Evolutionary conservation across 169 alveolate genomes (phyloP).

Genomic region (Cryptosporidium andersoni): DNA sequence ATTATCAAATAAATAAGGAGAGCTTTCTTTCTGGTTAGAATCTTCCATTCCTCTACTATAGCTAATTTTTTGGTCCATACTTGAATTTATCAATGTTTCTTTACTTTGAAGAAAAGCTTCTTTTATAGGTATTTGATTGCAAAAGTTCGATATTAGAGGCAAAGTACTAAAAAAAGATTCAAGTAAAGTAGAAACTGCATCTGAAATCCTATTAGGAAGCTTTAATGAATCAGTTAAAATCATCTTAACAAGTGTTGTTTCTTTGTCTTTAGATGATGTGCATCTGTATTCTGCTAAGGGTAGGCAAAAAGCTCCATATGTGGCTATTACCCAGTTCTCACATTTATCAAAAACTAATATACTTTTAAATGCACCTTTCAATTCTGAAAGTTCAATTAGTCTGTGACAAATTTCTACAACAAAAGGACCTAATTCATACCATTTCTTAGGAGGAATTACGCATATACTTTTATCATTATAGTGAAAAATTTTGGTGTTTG

Average conservation of each 20-base stretch:
- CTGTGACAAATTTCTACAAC: constrained; percentile 59
- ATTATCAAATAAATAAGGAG: not conserved
- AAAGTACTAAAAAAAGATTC: constrained; percentile 8
- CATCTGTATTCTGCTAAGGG: constrained; percentile 31
- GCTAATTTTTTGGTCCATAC: too few relatives aligned
- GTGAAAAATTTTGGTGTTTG: constrained; percentile 11
- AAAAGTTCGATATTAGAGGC: too few relatives aligned
- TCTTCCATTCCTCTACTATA: not conserved
- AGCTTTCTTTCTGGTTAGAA: not conserved
- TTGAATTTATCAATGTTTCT: too few relatives aligned
- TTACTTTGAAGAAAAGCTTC: too few relatives aligned
- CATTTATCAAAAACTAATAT: constrained; percentile 17
- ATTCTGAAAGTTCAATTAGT: constrained; percentile 3
- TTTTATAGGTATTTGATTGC: too few relatives aligned
- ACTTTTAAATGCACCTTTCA: not conserved
- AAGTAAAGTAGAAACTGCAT: constrained; percentile 13
- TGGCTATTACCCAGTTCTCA: constrained; percentile 38
- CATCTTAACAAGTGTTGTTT: constrained; percentile 12
- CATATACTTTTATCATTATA: constrained; percentile 4
- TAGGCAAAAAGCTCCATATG: constrained; percentile 46
- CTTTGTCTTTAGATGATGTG: constrained; percentile 8
- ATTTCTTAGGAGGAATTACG: constrained; percentile 13
- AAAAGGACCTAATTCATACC: constrained; percentile 41
- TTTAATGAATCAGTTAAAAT: constrained; percentile 44
- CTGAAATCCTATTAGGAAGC: constrained; percentile 34